These are phyloP conservation scores for Mycena latifolia DNA, from an alignment of 768 basidiomycete genomes.

Conservation along the genomic window DNA sequence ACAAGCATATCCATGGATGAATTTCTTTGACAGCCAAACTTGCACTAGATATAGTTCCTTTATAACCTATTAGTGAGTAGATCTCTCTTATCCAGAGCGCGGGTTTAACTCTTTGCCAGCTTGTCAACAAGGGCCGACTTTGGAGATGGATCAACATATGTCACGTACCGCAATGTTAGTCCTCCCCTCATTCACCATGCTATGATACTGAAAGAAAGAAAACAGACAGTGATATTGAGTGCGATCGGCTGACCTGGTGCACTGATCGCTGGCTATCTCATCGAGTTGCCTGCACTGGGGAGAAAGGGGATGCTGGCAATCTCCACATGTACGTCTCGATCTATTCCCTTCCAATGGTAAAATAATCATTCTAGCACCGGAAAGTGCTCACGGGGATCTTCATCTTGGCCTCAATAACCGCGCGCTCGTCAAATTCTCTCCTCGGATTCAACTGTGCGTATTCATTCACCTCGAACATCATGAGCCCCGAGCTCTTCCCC, in stretches of 20 bases:
- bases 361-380: too few species aligned
- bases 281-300: slow-evolving; percentile 64
- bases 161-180: slow-evolving; percentile 66
- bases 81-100: neutral
- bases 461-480: slow-evolving; percentile 67
- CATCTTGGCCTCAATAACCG: slow-evolving; percentile 68
- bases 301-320: slow-evolving; percentile 65
- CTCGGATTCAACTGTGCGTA: slow-evolving; percentile 73
- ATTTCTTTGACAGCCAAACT: too few species aligned
- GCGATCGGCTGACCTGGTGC: slow-evolving; percentile 71
- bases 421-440: slow-evolving; percentile 62
- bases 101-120: slow-evolving; percentile 41
- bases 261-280: slow-evolving; percentile 64
- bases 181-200: neutral
- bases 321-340: slow-evolving; percentile 53
- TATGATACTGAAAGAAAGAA: slow-evolving; percentile 26
- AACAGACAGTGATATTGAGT: slow-evolving; percentile 66
- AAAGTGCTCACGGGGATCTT: slow-evolving; percentile 67
- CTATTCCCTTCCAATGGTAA: too few species aligned
- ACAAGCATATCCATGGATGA: slow-evolving; percentile 49
- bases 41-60: slow-evolving; percentile 62
- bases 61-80: slow-evolving; percentile 65
- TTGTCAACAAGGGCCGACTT: slow-evolving; percentile 62
- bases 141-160: slow-evolving; percentile 65
- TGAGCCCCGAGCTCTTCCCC: slow-evolving; percentile 69